phyloP scores from a whole-genome alignment of 2,329 filamentous ascomycete genomes.

The Talaromyces piceae region DNA sequence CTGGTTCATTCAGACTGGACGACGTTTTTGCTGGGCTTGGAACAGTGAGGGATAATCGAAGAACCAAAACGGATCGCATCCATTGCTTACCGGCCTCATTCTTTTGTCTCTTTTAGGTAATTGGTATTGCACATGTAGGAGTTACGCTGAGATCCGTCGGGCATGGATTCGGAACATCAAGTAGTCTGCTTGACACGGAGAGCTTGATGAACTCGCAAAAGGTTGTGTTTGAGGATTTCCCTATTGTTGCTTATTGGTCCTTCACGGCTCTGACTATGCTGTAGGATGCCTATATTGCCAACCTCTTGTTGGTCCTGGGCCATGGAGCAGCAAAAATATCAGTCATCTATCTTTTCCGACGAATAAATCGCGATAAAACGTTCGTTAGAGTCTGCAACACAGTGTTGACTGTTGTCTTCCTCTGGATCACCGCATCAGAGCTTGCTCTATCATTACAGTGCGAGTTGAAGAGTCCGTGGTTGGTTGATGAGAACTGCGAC shows the following conservation, averaged over 20 bases:
- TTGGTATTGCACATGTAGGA: slow-evolving; percentile 19
- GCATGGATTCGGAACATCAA: slow-evolving; percentile 18
- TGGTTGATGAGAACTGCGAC: not conserved
- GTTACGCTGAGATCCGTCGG: slow-evolving; percentile 17
- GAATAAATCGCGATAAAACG: slow-evolving; percentile 14
- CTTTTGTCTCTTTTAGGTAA: slow-evolving; percentile 13
- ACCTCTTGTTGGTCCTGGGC: slow-evolving; percentile 21
- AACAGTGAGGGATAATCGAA: slow-evolving; percentile 11
- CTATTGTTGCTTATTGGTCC: not conserved
- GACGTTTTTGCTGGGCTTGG: slow-evolving; percentile 15
- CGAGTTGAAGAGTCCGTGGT: not conserved
- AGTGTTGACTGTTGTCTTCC: not conserved
- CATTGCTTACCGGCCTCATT: not conserved
- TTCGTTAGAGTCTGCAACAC: not conserved
- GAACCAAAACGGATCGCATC: not conserved
- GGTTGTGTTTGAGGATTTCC: not conserved
- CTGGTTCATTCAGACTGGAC: slow-evolving; percentile 18
- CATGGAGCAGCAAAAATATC: slow-evolving; percentile 23
- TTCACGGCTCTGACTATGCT: not conserved
- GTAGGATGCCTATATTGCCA: slow-evolving; percentile 12
- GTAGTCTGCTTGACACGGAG: slow-evolving; percentile 12
- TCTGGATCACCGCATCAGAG: not conserved
- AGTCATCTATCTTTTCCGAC: slow-evolving; percentile 20
- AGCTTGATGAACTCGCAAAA: not conserved
- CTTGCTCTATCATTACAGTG: not conserved